Conservation (phyloP, 2,329 filamentous ascomycete species). For the Myriosclerotinia duriaeana region DNA sequence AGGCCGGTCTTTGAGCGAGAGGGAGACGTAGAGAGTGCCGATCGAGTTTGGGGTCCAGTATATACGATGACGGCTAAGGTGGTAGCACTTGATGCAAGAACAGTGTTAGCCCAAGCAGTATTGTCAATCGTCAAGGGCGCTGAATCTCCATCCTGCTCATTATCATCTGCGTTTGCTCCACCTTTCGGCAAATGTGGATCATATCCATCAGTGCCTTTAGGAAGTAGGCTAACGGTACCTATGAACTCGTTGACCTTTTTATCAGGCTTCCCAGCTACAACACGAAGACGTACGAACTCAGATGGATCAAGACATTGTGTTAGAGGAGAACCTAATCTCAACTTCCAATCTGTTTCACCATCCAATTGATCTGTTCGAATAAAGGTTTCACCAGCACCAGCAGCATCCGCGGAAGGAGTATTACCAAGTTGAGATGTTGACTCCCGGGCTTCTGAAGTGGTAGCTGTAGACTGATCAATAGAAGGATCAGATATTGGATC, state of each 20-base stretch:
- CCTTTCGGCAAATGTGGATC: constrained; percentile 44
- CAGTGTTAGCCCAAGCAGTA: constrained; percentile 97
- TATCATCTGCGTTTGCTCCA: constrained; percentile 29
- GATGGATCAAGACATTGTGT: constrained; percentile 74
- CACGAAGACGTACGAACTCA: constrained; percentile 67
- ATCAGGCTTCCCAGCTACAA: constrained; percentile 87
- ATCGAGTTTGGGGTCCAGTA: constrained; percentile 89
- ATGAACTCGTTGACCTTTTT: constrained; percentile 93
- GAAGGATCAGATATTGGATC: constrained; percentile 38
- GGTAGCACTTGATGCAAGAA: constrained; percentile 87
- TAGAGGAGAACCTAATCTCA: constrained; percentile 80
- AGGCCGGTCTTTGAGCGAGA: constrained; percentile 93
- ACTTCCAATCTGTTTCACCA: constrained; percentile 98
- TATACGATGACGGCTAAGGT: constrained; percentile 91
- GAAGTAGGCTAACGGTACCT: constrained; percentile 77
- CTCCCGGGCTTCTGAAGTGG: constrained; percentile 29
- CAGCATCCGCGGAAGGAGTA: constrained; percentile 37
- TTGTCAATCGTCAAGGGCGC: constrained; percentile 89
- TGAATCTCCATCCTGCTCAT: constrained; percentile 50
- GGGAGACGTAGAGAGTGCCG: constrained; percentile 86
- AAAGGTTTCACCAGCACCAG: constrained; percentile 74
- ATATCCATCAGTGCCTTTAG: constrained; percentile 52
- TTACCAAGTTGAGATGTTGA: constrained; percentile 36
- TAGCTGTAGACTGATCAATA: constrained; percentile 33
- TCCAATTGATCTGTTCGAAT: constrained; percentile 97